Evolutionary conservation across 108 stramenopile species (phyloP).

Genomic region (Epithemia pelagica): DNA sequence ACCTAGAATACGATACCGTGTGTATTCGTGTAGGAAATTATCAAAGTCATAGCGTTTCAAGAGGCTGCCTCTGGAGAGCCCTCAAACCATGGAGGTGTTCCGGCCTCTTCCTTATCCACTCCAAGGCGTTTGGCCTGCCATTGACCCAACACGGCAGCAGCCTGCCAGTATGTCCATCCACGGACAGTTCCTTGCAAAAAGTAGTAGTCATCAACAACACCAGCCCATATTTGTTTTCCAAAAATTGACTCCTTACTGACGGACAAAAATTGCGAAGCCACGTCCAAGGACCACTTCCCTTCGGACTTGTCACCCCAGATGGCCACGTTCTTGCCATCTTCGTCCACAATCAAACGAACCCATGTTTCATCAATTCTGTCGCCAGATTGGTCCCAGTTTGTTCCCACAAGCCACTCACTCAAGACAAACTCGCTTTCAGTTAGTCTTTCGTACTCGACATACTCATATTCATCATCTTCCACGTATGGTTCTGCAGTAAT

Average conservation of each 20-base stretch:
- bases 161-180: conserved; percentile 69
- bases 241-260: conserved; percentile 54
- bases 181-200: conserved; percentile 71
- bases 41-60: no score
- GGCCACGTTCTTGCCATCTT: conserved; percentile 61
- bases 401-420: conserved; percentile 80
- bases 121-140: conserved; percentile 80
- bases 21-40: no score
- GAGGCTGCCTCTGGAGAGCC: no score
- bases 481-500: conserved; percentile 4
- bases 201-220: conserved; percentile 73
- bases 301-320: conserved; percentile 63
- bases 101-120: conserved; percentile 68
- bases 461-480: conserved; percentile 68
- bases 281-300: conserved; percentile 75
- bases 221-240: conserved; percentile 78
- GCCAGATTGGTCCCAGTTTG: conserved; percentile 36
- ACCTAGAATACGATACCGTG: no score
- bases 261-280: conserved; percentile 64
- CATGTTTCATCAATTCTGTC: conserved; percentile 72
- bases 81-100: conserved; percentile 78
- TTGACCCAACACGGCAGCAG: conserved; percentile 67
- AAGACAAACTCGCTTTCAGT: conserved; percentile 69
- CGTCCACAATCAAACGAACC: conserved; percentile 52
- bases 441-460: conserved; percentile 67